Evolutionary conservation across 345 rosid genomes (phyloP).

Genomic region (Mercurialis annua): DNA sequence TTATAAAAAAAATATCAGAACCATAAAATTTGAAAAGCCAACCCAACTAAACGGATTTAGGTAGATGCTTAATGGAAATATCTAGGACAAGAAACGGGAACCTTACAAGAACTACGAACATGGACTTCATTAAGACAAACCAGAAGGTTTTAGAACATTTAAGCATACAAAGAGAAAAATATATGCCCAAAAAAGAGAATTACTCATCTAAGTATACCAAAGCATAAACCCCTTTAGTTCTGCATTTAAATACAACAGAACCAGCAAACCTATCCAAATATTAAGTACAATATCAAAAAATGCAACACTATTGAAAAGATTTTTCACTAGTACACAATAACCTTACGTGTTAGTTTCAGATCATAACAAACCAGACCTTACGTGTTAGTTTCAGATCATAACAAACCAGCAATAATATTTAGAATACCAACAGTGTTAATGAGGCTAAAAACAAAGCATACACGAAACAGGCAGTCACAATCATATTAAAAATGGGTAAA

Average conservation of each 20-base stretch:
- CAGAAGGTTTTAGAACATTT: background rate
- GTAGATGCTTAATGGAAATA: background rate
- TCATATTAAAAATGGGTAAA: background rate
- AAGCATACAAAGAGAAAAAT: background rate
- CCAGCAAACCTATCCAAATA: constrained; percentile 7
- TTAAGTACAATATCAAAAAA: too few species aligned
- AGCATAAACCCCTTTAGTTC: background rate
- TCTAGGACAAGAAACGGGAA: background rate
- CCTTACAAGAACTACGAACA: background rate
- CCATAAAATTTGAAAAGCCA: background rate
- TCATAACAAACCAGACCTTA: background rate
- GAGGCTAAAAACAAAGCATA: too few species aligned
- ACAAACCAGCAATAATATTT: background rate
- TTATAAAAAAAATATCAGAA: background rate
- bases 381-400: background rate
- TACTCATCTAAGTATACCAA: background rate
- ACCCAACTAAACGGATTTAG: background rate
- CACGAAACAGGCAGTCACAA: background rate
- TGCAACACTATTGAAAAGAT: too few species aligned
- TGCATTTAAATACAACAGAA: constrained; percentile 9
- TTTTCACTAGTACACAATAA: background rate
- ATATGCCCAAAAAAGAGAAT: background rate
- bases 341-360: background rate
- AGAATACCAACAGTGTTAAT: background rate
- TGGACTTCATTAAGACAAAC: background rate